phyloP scores from a whole-genome alignment of 352 stramenopile genomes.

The Phytophthora brassicae region DNA sequence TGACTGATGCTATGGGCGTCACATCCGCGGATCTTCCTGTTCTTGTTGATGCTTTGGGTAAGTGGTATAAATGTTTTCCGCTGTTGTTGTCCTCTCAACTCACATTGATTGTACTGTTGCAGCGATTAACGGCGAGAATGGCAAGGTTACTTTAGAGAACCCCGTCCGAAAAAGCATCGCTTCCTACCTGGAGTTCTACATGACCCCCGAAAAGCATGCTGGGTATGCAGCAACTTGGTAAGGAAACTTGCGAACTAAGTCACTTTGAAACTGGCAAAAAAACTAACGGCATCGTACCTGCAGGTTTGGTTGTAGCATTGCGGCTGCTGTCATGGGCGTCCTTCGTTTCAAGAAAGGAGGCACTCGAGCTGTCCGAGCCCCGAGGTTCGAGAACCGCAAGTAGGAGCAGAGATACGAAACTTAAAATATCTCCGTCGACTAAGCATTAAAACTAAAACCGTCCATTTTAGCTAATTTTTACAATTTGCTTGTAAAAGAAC shows the following conservation, averaged over 20 bases:
- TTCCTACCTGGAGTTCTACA: slow-evolving; percentile 89
- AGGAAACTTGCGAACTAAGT: slow-evolving; percentile 3
- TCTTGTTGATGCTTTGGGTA: slow-evolving; percentile 78
- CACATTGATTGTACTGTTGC: slow-evolving; percentile 4
- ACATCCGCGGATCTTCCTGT: slow-evolving; percentile 64
- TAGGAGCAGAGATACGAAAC: background rate
- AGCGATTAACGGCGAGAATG: slow-evolving; percentile 42
- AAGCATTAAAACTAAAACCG: slow-evolving; percentile 20
- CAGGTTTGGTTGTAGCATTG: slow-evolving; percentile 83
- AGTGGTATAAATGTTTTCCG: background rate
- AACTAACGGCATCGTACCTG: background rate
- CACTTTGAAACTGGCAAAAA: background rate
- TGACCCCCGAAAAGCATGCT: slow-evolving; percentile 86
- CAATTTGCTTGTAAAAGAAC: slow-evolving; percentile 24
- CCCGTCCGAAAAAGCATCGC: slow-evolving; percentile 74
- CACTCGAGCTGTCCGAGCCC: slow-evolving; percentile 4
- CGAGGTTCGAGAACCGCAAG: slow-evolving; percentile 30
- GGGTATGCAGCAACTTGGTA: slow-evolving; percentile 86
- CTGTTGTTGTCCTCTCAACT: background rate
- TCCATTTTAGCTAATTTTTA: slow-evolving; percentile 27
- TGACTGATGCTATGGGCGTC: slow-evolving; percentile 76
- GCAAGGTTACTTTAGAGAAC: slow-evolving; percentile 47
- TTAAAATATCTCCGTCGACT: slow-evolving; percentile 6
- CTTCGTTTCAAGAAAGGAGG: slow-evolving; percentile 65
- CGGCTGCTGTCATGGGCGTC: slow-evolving; percentile 65